Base-by-base conservation (phyloP, 2,329 filamentous ascomycete species). In the Aspergillus sp. region DNA sequence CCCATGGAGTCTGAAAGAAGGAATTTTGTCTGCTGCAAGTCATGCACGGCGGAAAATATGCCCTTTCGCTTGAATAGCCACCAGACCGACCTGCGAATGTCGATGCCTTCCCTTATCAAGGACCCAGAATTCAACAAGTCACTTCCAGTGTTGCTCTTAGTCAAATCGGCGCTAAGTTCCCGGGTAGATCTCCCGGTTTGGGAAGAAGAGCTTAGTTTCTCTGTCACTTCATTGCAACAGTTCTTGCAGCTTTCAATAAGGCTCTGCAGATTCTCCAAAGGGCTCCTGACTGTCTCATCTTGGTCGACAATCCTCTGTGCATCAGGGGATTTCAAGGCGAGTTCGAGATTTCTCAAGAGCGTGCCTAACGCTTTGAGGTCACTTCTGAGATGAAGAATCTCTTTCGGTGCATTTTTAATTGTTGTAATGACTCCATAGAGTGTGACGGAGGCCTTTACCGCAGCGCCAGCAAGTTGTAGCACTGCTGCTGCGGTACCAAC, bases 381-480 rank as follows among this genome's bases (percentile, higher is more conserved):
- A 11, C 31, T 12, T 13, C 29, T 43, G 27, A 46, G 33, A 5
- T 7, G 19, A n/a, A 19, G n/a, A 10, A 46, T 38, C 12, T 46
- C 44, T 4, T 27, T 35, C 4, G 44, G 40, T 11, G 40, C 44
- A 26, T 43, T 37, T 32, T 28, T 37, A 10, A 43, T 46, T 6
- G 37, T 40, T 5, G 35, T 39, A 30, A 46, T 13, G 28, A 46
- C 36, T 10, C 40, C 19, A 19, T 46, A 43, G 19, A 46, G 33
- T 12, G 43, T 10, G 26, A 46, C 11, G 5, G 44, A 39, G 6
- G 44, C 13, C 19, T 39, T 40, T n/a, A 27, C 37, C 5, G 39
- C 43, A 9, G 27, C n/a, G 30, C 33, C 29, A 7, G 40, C 31
- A n/a, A 46, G 28, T 32, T 40, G 36, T 12, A 37, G 13, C n/a